Conservation (phyloP, 768 basidiomycete species). For the Mycena vulgaris region DNA sequence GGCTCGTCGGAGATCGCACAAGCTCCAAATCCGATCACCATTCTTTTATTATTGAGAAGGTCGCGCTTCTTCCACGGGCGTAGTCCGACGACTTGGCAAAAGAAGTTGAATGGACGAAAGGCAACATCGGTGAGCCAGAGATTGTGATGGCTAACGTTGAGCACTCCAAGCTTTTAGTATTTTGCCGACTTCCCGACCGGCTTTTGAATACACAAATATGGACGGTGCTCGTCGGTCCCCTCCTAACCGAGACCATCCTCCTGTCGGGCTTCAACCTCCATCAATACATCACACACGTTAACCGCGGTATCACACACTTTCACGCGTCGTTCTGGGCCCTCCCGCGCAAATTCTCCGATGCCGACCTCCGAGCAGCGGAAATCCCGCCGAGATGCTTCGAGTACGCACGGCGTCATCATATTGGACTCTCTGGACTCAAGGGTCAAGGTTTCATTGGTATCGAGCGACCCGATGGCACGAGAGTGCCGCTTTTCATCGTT, state of each 20-base stretch:
- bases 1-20: background rate
- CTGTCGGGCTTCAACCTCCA: conserved; percentile 4
- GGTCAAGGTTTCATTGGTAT: conserved; percentile 17
- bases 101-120: background rate
- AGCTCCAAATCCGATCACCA: conserved; percentile 10
- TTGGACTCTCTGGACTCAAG: background rate
- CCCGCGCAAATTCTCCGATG: conserved; percentile 9
- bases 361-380: background rate
- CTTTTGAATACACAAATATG: conserved; percentile 2
- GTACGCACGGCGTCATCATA: background rate
- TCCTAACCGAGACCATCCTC: background rate
- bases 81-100: background rate
- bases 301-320: conserved; percentile 27
- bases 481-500: background rate
- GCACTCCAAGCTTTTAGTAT: conserved; percentile 9
- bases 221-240: background rate
- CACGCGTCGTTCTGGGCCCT: conserved; percentile 14
- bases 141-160: background rate
- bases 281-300: conserved; percentile 28
- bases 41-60: conserved; percentile 9
- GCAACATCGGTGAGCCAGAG: background rate
- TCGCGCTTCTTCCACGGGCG: background rate
- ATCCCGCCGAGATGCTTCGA: background rate
- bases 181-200: background rate
- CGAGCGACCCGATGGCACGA: background rate